Evolutionary conservation across 345 rosid species (phyloP), one percentile per base, ranked within the genome.

Genomic region (Noccaea caerulescens): DNA sequence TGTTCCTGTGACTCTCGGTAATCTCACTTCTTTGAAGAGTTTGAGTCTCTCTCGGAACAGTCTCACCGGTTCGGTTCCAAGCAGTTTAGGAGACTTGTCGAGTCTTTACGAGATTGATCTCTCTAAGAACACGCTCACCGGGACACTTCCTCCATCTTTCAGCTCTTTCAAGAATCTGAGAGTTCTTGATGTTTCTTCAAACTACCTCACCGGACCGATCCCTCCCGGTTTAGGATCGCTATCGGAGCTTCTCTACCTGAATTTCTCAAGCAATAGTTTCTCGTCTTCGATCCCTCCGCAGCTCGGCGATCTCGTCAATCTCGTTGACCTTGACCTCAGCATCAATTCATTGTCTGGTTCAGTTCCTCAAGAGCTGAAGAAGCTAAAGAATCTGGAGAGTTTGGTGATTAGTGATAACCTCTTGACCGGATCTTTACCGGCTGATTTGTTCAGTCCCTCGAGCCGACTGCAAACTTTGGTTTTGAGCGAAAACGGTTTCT

Each of bases 301-400:
- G 80, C 84, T 95, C 3, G 94, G 96, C 6, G 76, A 80, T 75
- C 97, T 95, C 57, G 54, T 25, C 36, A 82, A 72, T 71, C 82
- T 95, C 68, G 82, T 84, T 64, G 84, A 82, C 72, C 87, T 92
- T 79, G 99, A 95, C 87, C 91, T 95, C 65, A 90, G 93, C 77
- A 75, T 80, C 74, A 95, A 95, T 77, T 72, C 73, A 3, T 76
- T 95, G 72, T 82, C 91, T 34, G 93, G 99, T 37, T 81, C 85
- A 9, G 71, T 90, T 71, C 93, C 99, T 14, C 69, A 32, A 1
- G 91, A 88, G 49, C 78, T 92, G 68, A 66, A 79, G 58, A 84
- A 89, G 32, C 51, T 92, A 38, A 82, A 73, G 75, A 90, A 68
- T 63, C 76, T 94, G 85, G 77, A 61, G 78, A 83, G 70, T 53